Evolutionary conservation across 345 rosid genomes (phyloP), one percentile per base, ranked within the genome.

Genomic region (Conringia planisiliqua): DNA sequence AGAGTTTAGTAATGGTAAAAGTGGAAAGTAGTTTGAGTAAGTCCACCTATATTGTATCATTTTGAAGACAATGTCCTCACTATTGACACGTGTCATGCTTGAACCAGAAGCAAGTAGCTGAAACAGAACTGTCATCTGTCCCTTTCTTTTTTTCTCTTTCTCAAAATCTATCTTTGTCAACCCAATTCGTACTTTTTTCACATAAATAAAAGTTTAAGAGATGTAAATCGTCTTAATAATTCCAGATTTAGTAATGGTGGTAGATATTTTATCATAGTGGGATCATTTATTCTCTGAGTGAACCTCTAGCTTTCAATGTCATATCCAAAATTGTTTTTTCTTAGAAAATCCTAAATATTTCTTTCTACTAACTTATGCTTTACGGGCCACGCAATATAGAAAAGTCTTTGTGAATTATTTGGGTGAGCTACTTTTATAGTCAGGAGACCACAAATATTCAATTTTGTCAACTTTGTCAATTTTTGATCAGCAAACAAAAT

Each of bases 21-120:
- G 50, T 38, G 36, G 43, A 39, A 24, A 66, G 64, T 68, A 40
- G 79, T 75, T 61, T 57, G 74, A 61, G 12, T 62, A 58, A 64
- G 69, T 70, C 50, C 59, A 76, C 70, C 71, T 76, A 60, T 36
- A 12, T 24, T 13, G 57, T 6, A 50, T 60, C 72, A 56, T 5
- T 42, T 1, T 10, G 9, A 30, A 20, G 13, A 22, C 24, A 20
- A 63, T 38, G 16, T 17, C 62, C 58, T 69, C 51, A 27, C 20
- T 54, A 46, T 33, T 35, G 27, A n/a, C 75, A 46, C 30, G 64
- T 75, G 74, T 42, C 79, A 14, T 68, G 17, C 80, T 70, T 70
- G 5, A 26, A 27, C 35, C 51, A 40, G 33, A 76, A 52, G 75
- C 75, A 69, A 62, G 32, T 55, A 32, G 65, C 57, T 68, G 13